A percentile compares a stretch with the other conserved stretches of the same genome.
Evolutionary conservation across 2,329 filamentous ascomycete species (phyloP).

Genomic region (Colletotrichum sp.): DNA sequence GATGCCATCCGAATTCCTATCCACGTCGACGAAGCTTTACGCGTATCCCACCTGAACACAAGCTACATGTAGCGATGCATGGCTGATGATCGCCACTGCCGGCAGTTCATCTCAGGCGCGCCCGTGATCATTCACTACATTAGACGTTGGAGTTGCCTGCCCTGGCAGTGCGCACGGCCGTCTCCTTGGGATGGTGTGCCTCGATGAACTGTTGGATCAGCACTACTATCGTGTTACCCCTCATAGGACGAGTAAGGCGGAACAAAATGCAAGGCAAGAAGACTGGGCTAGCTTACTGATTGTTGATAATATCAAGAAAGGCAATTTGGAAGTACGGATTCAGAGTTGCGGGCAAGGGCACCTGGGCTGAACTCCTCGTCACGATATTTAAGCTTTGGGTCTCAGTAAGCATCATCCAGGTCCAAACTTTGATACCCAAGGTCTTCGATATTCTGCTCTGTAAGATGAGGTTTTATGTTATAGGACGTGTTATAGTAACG

Average conservation of each 20-base stretch:
- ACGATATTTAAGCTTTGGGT: not conserved
- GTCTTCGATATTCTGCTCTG: not conserved
- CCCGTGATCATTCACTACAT: not conserved
- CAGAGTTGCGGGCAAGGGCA: not conserved
- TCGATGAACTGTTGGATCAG: not conserved
- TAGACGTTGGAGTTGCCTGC: not conserved
- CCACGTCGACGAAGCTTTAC: not conserved
- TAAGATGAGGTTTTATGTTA: not conserved
- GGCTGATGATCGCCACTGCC: not conserved
- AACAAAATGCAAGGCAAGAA: not conserved
- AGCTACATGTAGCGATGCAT: not conserved
- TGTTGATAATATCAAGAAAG: not conserved
- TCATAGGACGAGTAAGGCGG: not conserved
- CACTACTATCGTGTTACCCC: fast-evolving
- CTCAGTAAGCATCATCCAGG: not conserved
- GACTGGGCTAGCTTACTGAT: fast-evolving
- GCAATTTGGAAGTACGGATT: not conserved
- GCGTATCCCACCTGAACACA: not conserved
- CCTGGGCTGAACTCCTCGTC: not conserved
- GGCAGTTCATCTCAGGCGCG: not conserved
- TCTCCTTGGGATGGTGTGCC: not conserved
- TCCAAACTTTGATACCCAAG: fast-evolving
- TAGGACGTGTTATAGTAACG: not conserved
- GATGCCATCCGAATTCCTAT: not conserved
- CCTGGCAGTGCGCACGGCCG: not conserved